These are phyloP conservation scores for Monascus ruber DNA, from an alignment of 2,329 filamentous ascomycete species.

Conservation along the genomic window DNA sequence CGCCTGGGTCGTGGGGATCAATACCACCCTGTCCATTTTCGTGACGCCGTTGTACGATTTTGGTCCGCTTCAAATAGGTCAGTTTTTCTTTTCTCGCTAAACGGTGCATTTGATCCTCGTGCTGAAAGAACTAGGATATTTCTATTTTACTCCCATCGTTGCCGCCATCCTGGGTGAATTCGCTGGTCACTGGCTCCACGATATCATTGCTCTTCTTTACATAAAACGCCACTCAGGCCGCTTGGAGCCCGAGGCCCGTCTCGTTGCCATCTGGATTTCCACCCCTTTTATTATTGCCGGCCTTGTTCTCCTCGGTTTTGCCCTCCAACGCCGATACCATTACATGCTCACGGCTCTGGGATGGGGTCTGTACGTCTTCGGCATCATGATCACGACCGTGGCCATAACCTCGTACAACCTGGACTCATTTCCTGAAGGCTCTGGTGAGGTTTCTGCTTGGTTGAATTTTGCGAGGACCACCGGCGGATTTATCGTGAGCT, in stretches of 20 bases:
- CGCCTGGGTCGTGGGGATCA: conserved; percentile 40
- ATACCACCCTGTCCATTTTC: conserved; percentile 45
- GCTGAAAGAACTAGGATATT: conserved; percentile 25
- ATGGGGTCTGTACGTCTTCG: conserved; percentile 47
- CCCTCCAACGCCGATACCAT: conserved; percentile 40
- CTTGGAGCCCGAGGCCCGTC: conserved; percentile 47
- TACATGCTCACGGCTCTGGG: conserved; percentile 39
- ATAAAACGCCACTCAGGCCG: conserved; percentile 38
- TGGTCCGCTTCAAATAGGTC: conserved; percentile 39
- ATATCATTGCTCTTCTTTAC: conserved; percentile 36
- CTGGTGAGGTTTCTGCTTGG: conserved; percentile 44
- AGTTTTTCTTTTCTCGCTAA: conserved; percentile 2
- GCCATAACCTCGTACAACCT: conserved; percentile 43
- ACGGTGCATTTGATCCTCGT: neutral
- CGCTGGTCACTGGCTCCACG: conserved; percentile 46
- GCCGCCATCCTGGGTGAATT: conserved; percentile 44
- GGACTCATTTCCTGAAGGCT: conserved; percentile 45
- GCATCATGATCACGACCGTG: conserved; percentile 45
- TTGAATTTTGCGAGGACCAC: conserved; percentile 40
- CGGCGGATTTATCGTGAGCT: conserved; percentile 42
- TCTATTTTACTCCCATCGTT: conserved; percentile 49
- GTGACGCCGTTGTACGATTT: conserved; percentile 42
- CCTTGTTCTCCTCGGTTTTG: conserved; percentile 42
- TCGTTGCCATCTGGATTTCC: conserved; percentile 38
- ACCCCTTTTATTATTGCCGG: conserved; percentile 41